A percentile compares a stretch with the other conserved stretches of the same genome.
Conservation (phyloP, 108 stramenopile species). For the Cyclotella kingstonii region DNA sequence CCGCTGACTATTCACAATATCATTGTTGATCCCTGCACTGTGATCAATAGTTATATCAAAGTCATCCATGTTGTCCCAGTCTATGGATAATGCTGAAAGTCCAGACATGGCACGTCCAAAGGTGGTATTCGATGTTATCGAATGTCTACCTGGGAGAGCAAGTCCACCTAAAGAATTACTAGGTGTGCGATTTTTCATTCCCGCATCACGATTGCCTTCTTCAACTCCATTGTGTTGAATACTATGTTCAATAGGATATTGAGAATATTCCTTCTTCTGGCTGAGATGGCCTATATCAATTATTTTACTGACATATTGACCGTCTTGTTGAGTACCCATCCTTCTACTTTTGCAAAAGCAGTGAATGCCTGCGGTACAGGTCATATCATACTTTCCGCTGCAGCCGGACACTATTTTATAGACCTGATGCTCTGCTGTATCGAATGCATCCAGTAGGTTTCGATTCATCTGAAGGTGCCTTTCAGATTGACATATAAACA, state of each 20-base stretch:
- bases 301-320: slow-evolving; percentile 13
- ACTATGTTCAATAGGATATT: too few relatives aligned
- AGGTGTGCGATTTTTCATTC: too few relatives aligned
- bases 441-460: slow-evolving; percentile 69
- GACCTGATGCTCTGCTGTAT: slow-evolving; percentile 52
- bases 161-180: slow-evolving; percentile 39
- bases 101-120: slow-evolving; percentile 91
- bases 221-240: slow-evolving; percentile 3
- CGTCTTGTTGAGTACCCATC: neutral
- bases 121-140: slow-evolving; percentile 51
- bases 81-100: slow-evolving; percentile 80
- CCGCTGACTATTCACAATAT: slow-evolving; percentile 36
- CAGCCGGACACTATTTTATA: slow-evolving; percentile 59
- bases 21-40: slow-evolving; percentile 81
- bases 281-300: slow-evolving; percentile 19
- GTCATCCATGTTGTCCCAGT: slow-evolving; percentile 92
- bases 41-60: slow-evolving; percentile 91
- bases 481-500: neutral
- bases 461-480: slow-evolving; percentile 84
- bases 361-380: slow-evolving; percentile 52
- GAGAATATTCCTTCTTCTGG: neutral
- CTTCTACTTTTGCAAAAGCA: slow-evolving; percentile 43
- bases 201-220: too few relatives aligned
- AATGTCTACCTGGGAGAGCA: slow-evolving; percentile 42
- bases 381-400: slow-evolving; percentile 51